A percentile compares a stretch with the other conserved stretches of the same genome.
These are phyloP conservation scores for Aotearoamyces nothofagi DNA, from an alignment of 2,329 filamentous ascomycete species.

Conservation along the genomic window DNA sequence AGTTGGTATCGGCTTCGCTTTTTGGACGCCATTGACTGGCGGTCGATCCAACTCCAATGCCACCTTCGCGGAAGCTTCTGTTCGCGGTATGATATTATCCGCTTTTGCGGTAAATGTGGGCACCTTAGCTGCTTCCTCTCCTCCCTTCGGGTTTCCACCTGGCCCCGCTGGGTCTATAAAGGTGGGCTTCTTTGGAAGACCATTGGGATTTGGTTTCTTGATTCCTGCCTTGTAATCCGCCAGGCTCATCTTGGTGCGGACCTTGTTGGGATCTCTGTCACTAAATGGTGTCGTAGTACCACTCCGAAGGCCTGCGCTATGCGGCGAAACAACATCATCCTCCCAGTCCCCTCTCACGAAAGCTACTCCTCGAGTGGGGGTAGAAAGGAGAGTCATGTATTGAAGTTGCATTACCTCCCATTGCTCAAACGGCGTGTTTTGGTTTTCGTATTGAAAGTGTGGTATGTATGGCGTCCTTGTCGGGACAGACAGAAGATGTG, in stretches of 20 bases:
- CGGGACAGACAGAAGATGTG: constrained; percentile 15
- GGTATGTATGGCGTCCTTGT: constrained; percentile 10
- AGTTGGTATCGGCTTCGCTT: too few relatives aligned
- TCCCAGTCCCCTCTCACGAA: constrained; percentile 14
- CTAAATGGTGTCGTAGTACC: constrained; percentile 15
- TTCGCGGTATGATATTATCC: too few relatives aligned
- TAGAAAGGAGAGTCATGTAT: constrained; percentile 17
- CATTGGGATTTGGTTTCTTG: too few relatives aligned
- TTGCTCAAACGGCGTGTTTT: constrained; percentile 14
- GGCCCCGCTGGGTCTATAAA: too few relatives aligned
- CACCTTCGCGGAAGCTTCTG: too few relatives aligned
- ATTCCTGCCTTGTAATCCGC: constrained; percentile 16
- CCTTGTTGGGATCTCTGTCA: constrained; percentile 11
- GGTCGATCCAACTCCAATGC: too few relatives aligned
- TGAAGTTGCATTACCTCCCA: constrained; percentile 16
- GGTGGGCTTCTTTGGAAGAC: too few relatives aligned
- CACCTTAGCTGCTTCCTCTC: too few relatives aligned
- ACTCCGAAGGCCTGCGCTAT: constrained; percentile 12
- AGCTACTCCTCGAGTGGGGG: constrained; percentile 13
- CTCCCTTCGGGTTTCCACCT: too few relatives aligned
- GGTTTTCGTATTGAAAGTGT: constrained; percentile 14
- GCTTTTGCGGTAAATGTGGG: too few relatives aligned
- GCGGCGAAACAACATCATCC: constrained; percentile 12
- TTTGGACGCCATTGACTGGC: too few relatives aligned
- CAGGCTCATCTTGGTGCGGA: constrained; percentile 16